Evolutionary conservation across 1,139 yeast species (phyloP), one percentile per base, ranked within the genome.

Genomic region (Lodderomyces theae): DNA sequence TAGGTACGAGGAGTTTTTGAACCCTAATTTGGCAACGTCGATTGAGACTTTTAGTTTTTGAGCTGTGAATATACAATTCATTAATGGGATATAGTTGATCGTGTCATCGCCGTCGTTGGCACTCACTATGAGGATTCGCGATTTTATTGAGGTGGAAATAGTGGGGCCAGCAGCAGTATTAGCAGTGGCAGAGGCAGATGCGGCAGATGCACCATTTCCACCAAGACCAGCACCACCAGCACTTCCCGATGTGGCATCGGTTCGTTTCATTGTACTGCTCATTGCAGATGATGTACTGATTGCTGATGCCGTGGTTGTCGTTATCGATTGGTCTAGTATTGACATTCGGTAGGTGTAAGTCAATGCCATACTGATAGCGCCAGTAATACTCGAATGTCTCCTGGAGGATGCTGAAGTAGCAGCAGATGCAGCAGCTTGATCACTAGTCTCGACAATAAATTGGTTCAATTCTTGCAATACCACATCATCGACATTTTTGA

Each of bases 1-100:
- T 43, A 94, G 63, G 55, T 89, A 90, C 1, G 95, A 86, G 2
- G 95, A 83, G 49, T 82, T 64, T 32, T 52, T 77, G 12, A 71
- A 69, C 1, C 92, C 92, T 37, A 94, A 66, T 57, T 90, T 89
- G 45, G 94, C 90, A 15, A 90, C 89, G 60, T 94, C 97, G 12
- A 92, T 82, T 2, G 96, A 86, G 10, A 92, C 80, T 54, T 82
- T 83, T 82, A 86, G 78, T 61, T 89, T 89, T 52, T 92, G 97
- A 1, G 98, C 96, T 0, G 97, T 94, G 64, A 94, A 94, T 34
- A 92, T 90, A 50, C 94, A 77, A 61, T 94, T 94, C 98, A 94
- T 94, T 37, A 89, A 82, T 4, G 97, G 87, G 33, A 92, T 87
- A 60, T 94, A 94, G 45, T 87, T 87, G 40, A 88, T 69, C 16